Evolutionary conservation across 208 protist species (phyloP).

Genomic region (Leptomonas seymouri): DNA sequence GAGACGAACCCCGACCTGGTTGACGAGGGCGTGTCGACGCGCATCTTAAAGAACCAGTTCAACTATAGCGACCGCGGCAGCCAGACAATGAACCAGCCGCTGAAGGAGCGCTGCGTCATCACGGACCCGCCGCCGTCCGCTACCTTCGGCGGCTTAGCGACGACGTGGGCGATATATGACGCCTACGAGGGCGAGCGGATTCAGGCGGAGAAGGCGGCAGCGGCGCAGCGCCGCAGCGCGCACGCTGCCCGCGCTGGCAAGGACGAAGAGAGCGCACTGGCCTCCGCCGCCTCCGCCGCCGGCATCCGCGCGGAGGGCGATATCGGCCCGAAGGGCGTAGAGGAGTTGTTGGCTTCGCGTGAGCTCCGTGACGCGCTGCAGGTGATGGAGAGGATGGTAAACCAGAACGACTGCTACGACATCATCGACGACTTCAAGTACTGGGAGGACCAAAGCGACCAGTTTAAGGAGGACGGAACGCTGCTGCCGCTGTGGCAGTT

Average conservation of each 20-base stretch:
- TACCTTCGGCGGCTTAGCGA: constrained; percentile 86
- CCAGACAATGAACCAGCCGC: constrained; percentile 95
- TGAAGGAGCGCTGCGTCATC: constrained; percentile 81
- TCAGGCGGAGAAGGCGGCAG: constrained; percentile 74
- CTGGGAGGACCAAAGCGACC: constrained; percentile 96
- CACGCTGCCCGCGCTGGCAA: constrained; percentile 69
- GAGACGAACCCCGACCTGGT: constrained; percentile 87
- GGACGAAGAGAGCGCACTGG: constrained; percentile 62
- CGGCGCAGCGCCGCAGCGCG: constrained; percentile 66
- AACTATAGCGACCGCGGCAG: constrained; percentile 97
- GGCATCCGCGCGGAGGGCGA: constrained; percentile 17
- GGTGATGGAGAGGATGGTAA: constrained; percentile 97
- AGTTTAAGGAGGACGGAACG: constrained; percentile 94
- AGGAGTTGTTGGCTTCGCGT: constrained; percentile 68
- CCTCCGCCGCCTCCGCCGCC: constrained; percentile 15
- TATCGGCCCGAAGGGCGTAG: constrained; percentile 34
- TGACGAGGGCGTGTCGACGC: constrained; percentile 82
- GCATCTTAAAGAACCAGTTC: constrained; percentile 97
- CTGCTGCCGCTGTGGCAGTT: constrained; percentile 98
- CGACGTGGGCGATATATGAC: constrained; percentile 96
- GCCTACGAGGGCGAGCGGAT: constrained; percentile 94
- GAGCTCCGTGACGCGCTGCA: constrained; percentile 73
- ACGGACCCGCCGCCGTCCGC: constrained; percentile 94
- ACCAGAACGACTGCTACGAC: constrained; percentile 97
- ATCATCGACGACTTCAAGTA: constrained; percentile 98